Conservation (phyloP, 148 eudicot species). For the Cornus florida region DNA sequence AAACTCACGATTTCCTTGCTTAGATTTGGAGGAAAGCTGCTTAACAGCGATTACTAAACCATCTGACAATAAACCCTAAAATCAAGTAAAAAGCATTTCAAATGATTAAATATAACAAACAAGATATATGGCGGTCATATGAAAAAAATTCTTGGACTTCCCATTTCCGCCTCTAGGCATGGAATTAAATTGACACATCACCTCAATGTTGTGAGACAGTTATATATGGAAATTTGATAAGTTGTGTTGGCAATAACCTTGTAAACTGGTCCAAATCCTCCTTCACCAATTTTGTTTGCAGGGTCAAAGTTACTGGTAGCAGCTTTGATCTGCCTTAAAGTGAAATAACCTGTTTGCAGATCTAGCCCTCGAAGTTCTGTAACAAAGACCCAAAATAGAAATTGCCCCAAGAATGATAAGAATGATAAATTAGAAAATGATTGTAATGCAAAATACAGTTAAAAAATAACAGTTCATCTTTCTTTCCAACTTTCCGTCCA, state of each 20-base stretch:
- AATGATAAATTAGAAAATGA: too few species aligned
- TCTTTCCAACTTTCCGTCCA: too few species aligned
- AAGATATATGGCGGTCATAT: not conserved
- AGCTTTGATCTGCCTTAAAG: too few species aligned
- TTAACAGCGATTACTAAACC: constrained; percentile 80
- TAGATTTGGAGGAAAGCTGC: constrained; percentile 80
- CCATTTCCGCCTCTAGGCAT: too few species aligned
- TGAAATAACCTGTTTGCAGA: too few species aligned
- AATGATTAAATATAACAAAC: not conserved
- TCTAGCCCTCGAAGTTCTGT: too few species aligned
- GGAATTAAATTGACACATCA: not conserved
- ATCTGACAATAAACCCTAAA: constrained; percentile 70
- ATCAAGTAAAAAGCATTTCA: constrained; percentile 4
- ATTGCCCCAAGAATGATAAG: too few species aligned
- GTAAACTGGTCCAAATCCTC: constrained; percentile 92
- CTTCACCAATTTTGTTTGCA: constrained; percentile 89
- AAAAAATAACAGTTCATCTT: too few species aligned
- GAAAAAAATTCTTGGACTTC: not conserved
- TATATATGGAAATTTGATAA: not conserved
- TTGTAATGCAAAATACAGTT: too few species aligned
- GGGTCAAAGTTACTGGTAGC: too few species aligned
- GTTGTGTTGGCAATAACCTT: constrained; percentile 42
- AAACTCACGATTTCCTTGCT: constrained; percentile 61
- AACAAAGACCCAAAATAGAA: too few species aligned
- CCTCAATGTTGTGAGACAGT: not conserved